Base-by-base conservation (phyloP, 176 grass and related monocot species). In the Oryza longistaminata region DNA sequence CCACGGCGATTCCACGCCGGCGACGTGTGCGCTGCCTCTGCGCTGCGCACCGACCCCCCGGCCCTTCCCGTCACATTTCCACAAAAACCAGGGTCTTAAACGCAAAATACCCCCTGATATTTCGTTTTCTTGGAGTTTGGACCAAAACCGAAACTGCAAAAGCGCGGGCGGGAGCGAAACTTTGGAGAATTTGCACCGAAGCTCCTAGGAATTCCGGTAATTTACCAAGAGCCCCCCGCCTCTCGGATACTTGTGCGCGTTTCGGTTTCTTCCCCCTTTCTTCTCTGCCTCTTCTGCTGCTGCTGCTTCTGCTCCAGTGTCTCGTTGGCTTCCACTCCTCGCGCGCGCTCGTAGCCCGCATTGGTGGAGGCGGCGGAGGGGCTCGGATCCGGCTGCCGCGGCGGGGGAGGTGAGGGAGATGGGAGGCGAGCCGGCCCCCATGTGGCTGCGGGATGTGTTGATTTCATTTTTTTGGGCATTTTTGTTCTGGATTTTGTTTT, bases 321-420 rank as follows among this genome's bases (percentile, higher is more conserved):
- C 29, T 31, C 0, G 29, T 31, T 31, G 29, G 29, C 29, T 31
- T 31, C 29, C 2, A 31, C 29, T 31, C 29, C 29, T 31, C 29
- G 29, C 2, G 34, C 44, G 49, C 6, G 52, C 52, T 55, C 33
- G 48, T 35, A 25, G 44, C 35, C 77, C 4, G 88, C 85, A 82
- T 87, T 78, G 75, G 73, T 15, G 45, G 86, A 76, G 39, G 64
- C 3, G 48, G 42, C 19, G 72, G 31, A 34, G 71, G 68, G 65
- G 17, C 53, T 73, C 45, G 75, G 78, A 37, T 83, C 55, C 64
- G 24, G 55, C 80, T 24, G 55, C 66, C 31, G 7, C 31, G 7
- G 25, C 40, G 85, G 27, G 60, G 61, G 82, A 87, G 89, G 85
- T 81, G 85, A 81, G 85, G 37, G 70, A 84, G 68, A 64, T 16